Evolutionary conservation across 441 rosid genomes (phyloP).

Genomic region (Mallotus japonicus): DNA sequence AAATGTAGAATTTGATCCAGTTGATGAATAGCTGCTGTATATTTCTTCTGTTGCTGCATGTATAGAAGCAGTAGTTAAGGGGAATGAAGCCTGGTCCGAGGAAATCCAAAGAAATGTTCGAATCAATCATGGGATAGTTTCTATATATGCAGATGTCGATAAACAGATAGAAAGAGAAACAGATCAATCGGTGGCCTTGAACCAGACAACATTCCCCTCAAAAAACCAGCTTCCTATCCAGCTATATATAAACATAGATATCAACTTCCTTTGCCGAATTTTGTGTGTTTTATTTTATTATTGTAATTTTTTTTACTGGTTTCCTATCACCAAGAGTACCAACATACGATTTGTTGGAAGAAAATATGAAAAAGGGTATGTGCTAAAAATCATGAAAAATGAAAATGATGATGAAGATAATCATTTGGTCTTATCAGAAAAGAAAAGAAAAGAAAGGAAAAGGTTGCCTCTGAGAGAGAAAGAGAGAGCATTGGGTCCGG

Average conservation of each 20-base stretch:
- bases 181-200: constrained; percentile 29
- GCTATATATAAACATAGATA: too few relatives aligned
- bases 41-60: background rate
- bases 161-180: background rate
- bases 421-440: constrained; percentile 27
- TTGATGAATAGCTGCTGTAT: background rate
- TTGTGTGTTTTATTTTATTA: background rate
- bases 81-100: constrained; percentile 78
- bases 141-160: background rate
- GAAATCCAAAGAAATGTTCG: background rate
- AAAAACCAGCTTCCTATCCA: constrained; percentile 31
- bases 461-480: background rate
- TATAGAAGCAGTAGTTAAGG: constrained; percentile 42
- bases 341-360: background rate
- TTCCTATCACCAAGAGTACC: background rate
- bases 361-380: constrained; percentile 4
- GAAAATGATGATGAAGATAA: constrained; percentile 26
- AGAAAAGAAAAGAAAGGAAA: constrained; percentile 6
- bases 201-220: constrained; percentile 52
- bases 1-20: constrained; percentile 8
- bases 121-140: background rate
- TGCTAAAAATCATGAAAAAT: constrained; percentile 1
- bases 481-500: background rate
- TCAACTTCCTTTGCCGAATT: too few relatives aligned
- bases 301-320: background rate